Evolutionary conservation across 768 basidiomycete species (phyloP), one percentile per base, ranked within the genome.

Genomic region (Calocera viscosa): DNA sequence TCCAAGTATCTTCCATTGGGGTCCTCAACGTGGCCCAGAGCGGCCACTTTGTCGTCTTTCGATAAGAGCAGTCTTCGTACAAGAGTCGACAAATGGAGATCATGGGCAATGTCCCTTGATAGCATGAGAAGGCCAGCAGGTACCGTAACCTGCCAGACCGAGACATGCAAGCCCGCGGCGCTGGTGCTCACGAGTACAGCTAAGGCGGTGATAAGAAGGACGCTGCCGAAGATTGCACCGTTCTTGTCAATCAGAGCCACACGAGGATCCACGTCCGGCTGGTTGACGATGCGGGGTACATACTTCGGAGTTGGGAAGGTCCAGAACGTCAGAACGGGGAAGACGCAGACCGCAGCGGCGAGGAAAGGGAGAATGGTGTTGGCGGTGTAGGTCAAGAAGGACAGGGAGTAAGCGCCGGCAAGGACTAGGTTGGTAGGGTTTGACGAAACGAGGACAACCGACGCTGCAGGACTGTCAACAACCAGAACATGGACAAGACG

Each of bases 401-500:
- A 87, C 53, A 95, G 81, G 2, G 78, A 73, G 74, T 96, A 93
- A 0, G 91, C 91, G 65, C 91, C 91, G 64, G 91, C 89, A 26
- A 96, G 85, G 60, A 98, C 89, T 24, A 96, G 86, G 72, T 97
- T 98, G 0, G 95, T 98, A 1, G 91, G 92, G 73, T 97, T 98
- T 0, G 89, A 89, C 1, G 92, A 87, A 63, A 96, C 91, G 7
- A 85, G 77, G 0, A 83, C 78, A 19, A 80, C 80, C 19, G 80
- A 81, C 7, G 81, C 83, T 85, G 69, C 83, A 10, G 89, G 12
- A 86, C 80, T 68, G 88, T 87, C 47, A 90, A 77, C 88, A 88
- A 89, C 1, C 88, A 79, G 1, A 78, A 75, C 43, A 0, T 32
- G 26, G 60, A 3, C 1, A 19, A 30, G 19, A 33, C 22, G 26